Percentiles rank a stretch among this genome's conserved stretches.
phyloP scores from a whole-genome alignment of 345 rosid species.

The Syzygium aromaticum region DNA sequence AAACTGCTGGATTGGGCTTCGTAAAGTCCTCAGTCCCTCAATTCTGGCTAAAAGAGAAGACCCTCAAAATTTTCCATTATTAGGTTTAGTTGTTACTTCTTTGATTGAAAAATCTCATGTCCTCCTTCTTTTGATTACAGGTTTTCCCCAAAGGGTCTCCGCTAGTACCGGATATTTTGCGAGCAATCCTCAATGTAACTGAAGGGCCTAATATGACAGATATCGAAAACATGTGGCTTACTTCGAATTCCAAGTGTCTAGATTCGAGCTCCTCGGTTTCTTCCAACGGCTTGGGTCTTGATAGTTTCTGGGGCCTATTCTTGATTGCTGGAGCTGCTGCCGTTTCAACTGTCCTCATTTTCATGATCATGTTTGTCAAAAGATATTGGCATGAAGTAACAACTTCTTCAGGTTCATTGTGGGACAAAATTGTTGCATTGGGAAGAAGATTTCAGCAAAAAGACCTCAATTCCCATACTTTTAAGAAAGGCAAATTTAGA shows the following conservation, averaged over 20 bases:
- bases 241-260: neutral
- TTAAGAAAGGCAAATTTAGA: neutral
- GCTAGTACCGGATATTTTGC: neutral
- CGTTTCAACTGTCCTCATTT: neutral
- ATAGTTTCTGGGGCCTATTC: neutral
- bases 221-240: neutral
- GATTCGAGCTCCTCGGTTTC: neutral
- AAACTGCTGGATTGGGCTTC: neutral
- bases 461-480: neutral
- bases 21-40: neutral
- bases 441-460: neutral
- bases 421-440: neutral
- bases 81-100: neutral
- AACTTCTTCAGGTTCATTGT: neutral
- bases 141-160: neutral
- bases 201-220: neutral
- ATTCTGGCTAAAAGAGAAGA: neutral
- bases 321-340: neutral
- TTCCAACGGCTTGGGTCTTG: neutral
- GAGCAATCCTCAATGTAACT: neutral
- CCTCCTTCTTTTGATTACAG: neutral
- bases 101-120: neutral
- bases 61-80: neutral
- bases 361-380: neutral
- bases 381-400: neutral